Conservation (phyloP, 2,329 filamentous ascomycete species). For the Pseudocercospora musae region DNA sequence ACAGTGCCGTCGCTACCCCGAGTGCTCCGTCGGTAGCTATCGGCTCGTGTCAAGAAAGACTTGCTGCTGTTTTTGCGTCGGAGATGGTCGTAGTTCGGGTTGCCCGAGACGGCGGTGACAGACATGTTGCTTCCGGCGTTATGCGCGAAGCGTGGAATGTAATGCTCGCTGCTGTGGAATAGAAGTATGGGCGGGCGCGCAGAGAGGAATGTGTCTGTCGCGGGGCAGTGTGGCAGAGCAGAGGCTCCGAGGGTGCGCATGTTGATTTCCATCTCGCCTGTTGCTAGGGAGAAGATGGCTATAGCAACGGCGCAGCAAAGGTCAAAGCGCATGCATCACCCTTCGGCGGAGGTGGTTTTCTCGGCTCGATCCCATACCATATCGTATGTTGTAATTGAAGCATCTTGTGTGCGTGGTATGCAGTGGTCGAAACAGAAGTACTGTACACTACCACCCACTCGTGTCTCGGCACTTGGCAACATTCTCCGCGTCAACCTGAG, state of each 20-base stretch:
- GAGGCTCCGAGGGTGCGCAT: not conserved
- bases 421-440: too few species aligned
- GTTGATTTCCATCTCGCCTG: not conserved
- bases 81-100: constrained; percentile 54
- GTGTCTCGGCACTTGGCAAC: not conserved
- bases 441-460: too few species aligned
- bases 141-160: not conserved
- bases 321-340: too few species aligned
- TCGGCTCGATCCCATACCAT: too few species aligned
- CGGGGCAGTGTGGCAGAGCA: not conserved
- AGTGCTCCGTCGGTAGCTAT: constrained; percentile 40
- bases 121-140: constrained; percentile 28
- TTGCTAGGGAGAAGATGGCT: not conserved
- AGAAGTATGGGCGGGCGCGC: constrained; percentile 5
- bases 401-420: not conserved
- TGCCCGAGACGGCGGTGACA: constrained; percentile 31
- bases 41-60: constrained; percentile 33
- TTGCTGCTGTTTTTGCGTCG: constrained; percentile 52
- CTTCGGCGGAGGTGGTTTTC: too few species aligned
- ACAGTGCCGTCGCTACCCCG: constrained; percentile 78
- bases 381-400: too few species aligned
- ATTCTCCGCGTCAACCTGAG: not conserved
- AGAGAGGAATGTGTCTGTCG: constrained; percentile 3
- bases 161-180: constrained; percentile 9
- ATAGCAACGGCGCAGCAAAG: not conserved